Evolutionary conservation across 331 rosid species (phyloP).

Genomic region (Ulmus americana): DNA sequence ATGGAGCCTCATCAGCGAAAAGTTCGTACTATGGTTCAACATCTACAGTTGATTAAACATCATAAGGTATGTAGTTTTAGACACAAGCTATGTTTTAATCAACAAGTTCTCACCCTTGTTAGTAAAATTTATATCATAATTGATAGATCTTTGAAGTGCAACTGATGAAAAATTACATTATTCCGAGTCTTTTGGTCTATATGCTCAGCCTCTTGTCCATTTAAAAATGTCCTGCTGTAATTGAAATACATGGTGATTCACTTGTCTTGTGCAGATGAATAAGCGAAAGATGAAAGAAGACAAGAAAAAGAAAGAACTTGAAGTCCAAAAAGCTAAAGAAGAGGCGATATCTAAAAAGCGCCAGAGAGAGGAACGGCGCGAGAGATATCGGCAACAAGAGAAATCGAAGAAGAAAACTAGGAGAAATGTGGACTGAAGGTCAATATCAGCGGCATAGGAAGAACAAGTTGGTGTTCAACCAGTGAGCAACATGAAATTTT

Average conservation of each 20-base stretch:
- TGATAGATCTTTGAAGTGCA: background rate
- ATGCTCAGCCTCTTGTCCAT: background rate
- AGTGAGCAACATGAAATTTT: background rate
- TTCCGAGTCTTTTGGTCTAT: background rate
- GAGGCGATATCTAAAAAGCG: constrained; percentile 64
- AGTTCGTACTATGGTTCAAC: constrained; percentile 62
- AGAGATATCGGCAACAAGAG: constrained; percentile 62
- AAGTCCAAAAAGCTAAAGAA: constrained; percentile 56
- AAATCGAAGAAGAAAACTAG: constrained; percentile 57
- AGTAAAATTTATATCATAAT: background rate
- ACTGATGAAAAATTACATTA: background rate
- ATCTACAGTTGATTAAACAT: constrained; percentile 39
- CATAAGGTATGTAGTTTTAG: constrained; percentile 46
- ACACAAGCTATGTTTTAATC: constrained; percentile 10
- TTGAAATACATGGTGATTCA: constrained; percentile 5
- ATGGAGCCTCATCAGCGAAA: constrained; percentile 66
- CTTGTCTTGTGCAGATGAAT: constrained; percentile 44
- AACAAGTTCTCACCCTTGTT: background rate
- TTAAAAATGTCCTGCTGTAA: background rate
- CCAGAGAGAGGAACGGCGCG: constrained; percentile 76
- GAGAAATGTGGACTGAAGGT: constrained; percentile 32
- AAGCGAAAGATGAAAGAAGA: constrained; percentile 67
- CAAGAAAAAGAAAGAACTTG: constrained; percentile 50
- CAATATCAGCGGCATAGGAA: background rate
- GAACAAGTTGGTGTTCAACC: background rate